Base-by-base conservation (phyloP, 2,329 filamentous ascomycete genomes). In the Bisporella sp. region DNA sequence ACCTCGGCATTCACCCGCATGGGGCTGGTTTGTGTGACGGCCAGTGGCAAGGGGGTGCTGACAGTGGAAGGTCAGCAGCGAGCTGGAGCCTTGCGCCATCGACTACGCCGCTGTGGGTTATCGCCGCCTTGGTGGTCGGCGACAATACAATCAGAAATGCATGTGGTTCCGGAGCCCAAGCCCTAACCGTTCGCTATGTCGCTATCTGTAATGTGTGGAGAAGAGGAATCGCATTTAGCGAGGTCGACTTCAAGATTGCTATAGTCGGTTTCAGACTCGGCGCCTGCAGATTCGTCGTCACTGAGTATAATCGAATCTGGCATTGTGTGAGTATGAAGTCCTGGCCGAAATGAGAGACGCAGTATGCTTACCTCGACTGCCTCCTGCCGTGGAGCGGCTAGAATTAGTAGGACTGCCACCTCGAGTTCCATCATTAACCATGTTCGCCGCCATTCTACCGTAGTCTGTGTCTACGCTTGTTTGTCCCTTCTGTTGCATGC, bases 231-330 rank as follows among this genome's bases (percentile, higher is more conserved):
- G n/a, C n/a, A n/a, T n/a, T n/a, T n/a, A n/a, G n/a, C n/a, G n/a
- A n/a, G n/a, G n/a, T n/a, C n/a, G 48, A 49, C 48, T 8, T 57
- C 43, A 53, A 53, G 46, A 51, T 50, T 39, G 28, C 49, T 51
- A 31, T 53, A 55, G 35, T 53, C 47, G 50, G 50, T 53, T 46
- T 53, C 46, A 49, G 54, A 57, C 50, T 53, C 48, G 43, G 50
- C 48, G 53, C 46, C 35, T 33, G 32, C 43, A 51, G 47, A 53
- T 56, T 54, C 41, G 45, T 56, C 52, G 42, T 54, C 47, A 51
- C 54, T 56, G 5, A 56, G 52, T 49, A 56, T 51, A 54, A 57
- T 54, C 31, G 46, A 50, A 53, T 54, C 54, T 57, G 28, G 42
- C 7, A 54, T 57, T 35, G 28, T 46, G 41, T 57, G n/a, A 57